phyloP scores from a whole-genome alignment of 495 filamentous ascomycete species.

The Penicillium coprophilum region DNA sequence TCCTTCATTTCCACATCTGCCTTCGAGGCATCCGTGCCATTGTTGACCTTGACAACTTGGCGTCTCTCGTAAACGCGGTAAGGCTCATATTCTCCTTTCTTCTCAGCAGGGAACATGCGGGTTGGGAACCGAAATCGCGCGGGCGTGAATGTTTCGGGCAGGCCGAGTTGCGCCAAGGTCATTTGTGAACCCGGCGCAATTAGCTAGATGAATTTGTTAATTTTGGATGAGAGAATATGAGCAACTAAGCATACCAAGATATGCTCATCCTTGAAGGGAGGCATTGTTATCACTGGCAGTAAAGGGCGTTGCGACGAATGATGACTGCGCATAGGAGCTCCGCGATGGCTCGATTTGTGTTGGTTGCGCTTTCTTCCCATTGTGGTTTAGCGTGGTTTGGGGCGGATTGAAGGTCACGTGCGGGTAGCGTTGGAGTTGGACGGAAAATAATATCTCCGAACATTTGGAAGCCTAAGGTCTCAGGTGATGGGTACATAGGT shows the following conservation, averaged over 20 bases:
- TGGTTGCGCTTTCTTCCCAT: constrained; percentile 14
- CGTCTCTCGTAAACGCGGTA: constrained; percentile 72
- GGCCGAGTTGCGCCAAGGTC: constrained; percentile 89
- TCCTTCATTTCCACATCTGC: constrained; percentile 52
- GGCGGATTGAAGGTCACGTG: constrained; percentile 14
- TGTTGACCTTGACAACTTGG: constrained; percentile 51
- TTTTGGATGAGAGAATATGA: neutral
- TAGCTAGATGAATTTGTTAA: constrained; percentile 51
- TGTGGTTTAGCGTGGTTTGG: constrained; percentile 16
- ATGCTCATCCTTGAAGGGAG: constrained; percentile 76
- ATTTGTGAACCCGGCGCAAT: constrained; percentile 93
- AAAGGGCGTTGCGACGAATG: constrained; percentile 6
- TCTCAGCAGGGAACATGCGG: constrained; percentile 87
- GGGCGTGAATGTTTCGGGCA: constrained; percentile 87
- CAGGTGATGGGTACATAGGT: too few relatives aligned
- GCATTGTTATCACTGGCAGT: constrained; percentile 47
- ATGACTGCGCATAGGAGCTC: constrained; percentile 20
- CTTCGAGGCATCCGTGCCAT: constrained; percentile 35
- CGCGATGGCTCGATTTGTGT: constrained; percentile 24
- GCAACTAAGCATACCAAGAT: constrained; percentile 54
- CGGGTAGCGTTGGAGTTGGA: neutral
- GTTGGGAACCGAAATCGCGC: constrained; percentile 78
- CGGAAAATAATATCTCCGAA: neutral
- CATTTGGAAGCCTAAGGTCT: neutral
- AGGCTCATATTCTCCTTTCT: constrained; percentile 77